Evolutionary conservation across 805 yeast genomes (phyloP).

Genomic region (Pichia nanzhaoensis): DNA sequence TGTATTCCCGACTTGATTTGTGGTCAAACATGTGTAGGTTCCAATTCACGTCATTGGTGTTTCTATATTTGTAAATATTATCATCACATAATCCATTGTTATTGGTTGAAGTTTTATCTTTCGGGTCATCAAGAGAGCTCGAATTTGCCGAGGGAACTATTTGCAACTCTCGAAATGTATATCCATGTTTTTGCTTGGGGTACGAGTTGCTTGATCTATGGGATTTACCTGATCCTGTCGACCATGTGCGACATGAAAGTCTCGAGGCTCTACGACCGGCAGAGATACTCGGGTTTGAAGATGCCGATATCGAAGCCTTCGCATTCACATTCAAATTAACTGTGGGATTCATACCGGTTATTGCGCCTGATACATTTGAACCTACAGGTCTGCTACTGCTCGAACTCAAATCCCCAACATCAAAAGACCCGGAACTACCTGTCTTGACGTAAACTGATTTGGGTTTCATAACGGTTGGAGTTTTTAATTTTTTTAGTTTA

Average conservation of each 20-base stretch:
- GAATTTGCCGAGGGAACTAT: neutral
- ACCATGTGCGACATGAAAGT: conserved; percentile 22
- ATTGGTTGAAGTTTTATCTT: neutral
- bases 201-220: no score
- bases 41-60: conserved; percentile 10
- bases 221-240: conserved; percentile 1
- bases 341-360: no score
- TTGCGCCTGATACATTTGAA: no score
- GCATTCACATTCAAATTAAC: no score
- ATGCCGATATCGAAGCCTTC: no score
- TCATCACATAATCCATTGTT: conserved; percentile 1
- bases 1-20: neutral
- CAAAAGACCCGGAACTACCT: no score
- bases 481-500: no score
- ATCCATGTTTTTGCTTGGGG: conserved; percentile 8
- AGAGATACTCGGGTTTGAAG: conserved; percentile 1
- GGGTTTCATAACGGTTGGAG: neutral
- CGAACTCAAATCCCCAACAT: no score
- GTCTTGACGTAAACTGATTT: neutral
- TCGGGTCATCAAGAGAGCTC: no score
- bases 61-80: neutral
- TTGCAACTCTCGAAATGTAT: neutral
- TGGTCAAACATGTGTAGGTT: conserved; percentile 14
- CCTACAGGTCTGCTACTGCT: no score
- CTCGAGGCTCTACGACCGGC: conserved; percentile 20